phyloP scores from a whole-genome alignment of 768 basidiomycete species.

The Dendrothele bispora region DNA sequence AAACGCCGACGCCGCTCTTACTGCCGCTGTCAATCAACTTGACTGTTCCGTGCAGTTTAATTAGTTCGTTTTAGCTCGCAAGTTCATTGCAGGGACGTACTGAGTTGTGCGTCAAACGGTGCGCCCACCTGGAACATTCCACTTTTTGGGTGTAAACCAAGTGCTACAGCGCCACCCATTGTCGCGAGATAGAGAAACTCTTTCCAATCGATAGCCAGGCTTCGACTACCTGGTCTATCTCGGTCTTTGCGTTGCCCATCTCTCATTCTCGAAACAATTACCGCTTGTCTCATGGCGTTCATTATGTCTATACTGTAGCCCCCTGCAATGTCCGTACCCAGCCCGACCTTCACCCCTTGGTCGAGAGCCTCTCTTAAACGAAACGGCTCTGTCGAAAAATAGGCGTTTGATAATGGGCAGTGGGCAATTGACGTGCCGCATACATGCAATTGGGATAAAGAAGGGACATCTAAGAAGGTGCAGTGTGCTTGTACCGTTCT shows the following conservation, averaged over 20 bases:
- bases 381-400: constrained; percentile 75
- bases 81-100: constrained; percentile 41
- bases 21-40: constrained; percentile 40
- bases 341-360: constrained; percentile 64
- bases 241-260: constrained; percentile 43
- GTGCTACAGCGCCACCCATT: constrained; percentile 69
- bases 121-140: constrained; percentile 60
- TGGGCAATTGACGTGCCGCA: constrained; percentile 71
- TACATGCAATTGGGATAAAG: constrained; percentile 49
- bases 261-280: constrained; percentile 67
- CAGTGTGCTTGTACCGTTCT: constrained; percentile 86
- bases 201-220: constrained; percentile 72
- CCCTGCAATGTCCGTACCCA: constrained; percentile 86
- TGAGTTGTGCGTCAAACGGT: constrained; percentile 74
- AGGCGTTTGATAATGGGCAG: constrained; percentile 87
- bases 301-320: constrained; percentile 83
- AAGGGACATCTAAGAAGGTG: constrained; percentile 64
- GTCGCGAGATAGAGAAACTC: constrained; percentile 83
- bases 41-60: constrained; percentile 32
- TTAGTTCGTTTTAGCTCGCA: constrained; percentile 1
- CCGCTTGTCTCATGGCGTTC: constrained; percentile 77
- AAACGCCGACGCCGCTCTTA: constrained; percentile 51
- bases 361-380: constrained; percentile 70
- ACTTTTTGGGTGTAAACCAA: constrained; percentile 50
- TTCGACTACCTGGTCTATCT: constrained; percentile 8